These are phyloP conservation scores for Neoscytalidium dimidiatum DNA, from an alignment of 2,329 filamentous ascomycete genomes.

Conservation along the genomic window DNA sequence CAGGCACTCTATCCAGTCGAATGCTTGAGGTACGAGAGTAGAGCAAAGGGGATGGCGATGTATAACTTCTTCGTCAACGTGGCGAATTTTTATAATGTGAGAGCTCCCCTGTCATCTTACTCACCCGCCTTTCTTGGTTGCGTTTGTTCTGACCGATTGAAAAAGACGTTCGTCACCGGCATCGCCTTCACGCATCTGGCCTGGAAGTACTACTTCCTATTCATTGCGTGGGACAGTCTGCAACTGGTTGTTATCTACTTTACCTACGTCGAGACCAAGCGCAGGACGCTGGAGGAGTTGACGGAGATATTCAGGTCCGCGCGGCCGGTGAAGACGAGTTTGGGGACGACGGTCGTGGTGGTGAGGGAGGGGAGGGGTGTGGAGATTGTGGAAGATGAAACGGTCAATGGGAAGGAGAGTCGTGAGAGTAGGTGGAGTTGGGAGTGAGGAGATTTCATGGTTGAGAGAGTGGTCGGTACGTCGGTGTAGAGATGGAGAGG, in stretches of 20 bases:
- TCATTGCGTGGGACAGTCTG: slow-evolving; percentile 45
- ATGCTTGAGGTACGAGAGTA: slow-evolving; percentile 48
- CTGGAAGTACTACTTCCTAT: slow-evolving; percentile 45
- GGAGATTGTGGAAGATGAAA: neutral
- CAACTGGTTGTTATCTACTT: slow-evolving; percentile 42
- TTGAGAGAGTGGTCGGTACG: neutral
- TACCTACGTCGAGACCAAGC: slow-evolving; percentile 40
- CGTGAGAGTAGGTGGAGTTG: slow-evolving; percentile 8
- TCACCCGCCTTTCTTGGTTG: neutral
- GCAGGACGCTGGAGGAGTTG: slow-evolving; percentile 49
- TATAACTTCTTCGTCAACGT: slow-evolving; percentile 51
- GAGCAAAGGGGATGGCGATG: slow-evolving; percentile 53
- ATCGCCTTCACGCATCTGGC: slow-evolving; percentile 40
- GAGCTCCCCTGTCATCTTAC: neutral
- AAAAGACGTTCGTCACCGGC: slow-evolving; percentile 44
- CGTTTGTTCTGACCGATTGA: neutral
- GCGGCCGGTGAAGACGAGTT: slow-evolving; percentile 41
- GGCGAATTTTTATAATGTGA: slow-evolving; percentile 44
- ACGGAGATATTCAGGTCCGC: slow-evolving; percentile 44
- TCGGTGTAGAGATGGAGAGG: neutral
- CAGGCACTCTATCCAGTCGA: slow-evolving; percentile 53
- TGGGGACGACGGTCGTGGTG: slow-evolving; percentile 27
- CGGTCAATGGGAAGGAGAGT: neutral
- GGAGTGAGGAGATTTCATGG: neutral
- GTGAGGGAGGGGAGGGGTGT: slow-evolving; percentile 8